These are phyloP conservation scores for Boletus huronensis DNA, from an alignment of 768 basidiomycete genomes.

Conservation along the genomic window DNA sequence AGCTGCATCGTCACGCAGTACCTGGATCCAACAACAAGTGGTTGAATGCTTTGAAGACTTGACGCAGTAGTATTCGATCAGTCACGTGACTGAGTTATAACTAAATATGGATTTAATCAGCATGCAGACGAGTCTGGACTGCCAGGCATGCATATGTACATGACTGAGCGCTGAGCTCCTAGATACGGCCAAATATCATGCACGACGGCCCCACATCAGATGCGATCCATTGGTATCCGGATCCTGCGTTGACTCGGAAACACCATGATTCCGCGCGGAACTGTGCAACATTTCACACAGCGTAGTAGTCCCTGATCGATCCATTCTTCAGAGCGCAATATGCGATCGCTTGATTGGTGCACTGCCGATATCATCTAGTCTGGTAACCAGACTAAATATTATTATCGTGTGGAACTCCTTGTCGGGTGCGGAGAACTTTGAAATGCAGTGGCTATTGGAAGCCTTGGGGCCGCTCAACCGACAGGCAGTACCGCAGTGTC, in stretches of 20 bases:
- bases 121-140: too few relatives aligned
- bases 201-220: background rate
- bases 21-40: background rate
- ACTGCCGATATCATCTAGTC: background rate
- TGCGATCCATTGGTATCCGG: background rate
- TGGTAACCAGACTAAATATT: background rate
- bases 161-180: too few relatives aligned
- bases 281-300: background rate
- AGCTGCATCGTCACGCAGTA: conserved; percentile 17
- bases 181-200: too few relatives aligned
- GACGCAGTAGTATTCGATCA: background rate
- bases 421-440: too few relatives aligned
- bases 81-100: background rate
- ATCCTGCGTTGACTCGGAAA: background rate
- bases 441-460: background rate
- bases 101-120: too few relatives aligned
- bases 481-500: background rate
- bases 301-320: background rate
- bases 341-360: background rate
- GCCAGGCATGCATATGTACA: too few relatives aligned
- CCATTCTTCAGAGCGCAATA: background rate
- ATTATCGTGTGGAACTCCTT: background rate
- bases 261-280: background rate
- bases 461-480: too few relatives aligned
- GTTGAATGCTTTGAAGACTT: too few relatives aligned